Base-by-base conservation (phyloP, 805 yeast genomes). In the Zygosaccharomyces bailii region DNA sequence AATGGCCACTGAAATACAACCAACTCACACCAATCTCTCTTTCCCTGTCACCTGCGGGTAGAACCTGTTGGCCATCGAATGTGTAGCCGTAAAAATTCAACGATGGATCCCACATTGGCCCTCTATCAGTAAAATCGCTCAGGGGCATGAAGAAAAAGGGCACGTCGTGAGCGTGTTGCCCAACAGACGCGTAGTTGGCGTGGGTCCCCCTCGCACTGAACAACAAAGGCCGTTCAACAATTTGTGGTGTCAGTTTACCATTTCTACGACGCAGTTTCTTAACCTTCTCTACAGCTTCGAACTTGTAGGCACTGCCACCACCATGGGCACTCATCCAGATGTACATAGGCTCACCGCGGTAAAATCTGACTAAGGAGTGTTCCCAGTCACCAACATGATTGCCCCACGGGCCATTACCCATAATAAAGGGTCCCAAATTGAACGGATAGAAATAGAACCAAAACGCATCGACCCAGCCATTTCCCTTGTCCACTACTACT, bases 361-460 rank as follows among this genome's bases (percentile, higher is more conserved):
- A 78, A 60, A 87, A 91, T 19, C 99, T 72, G 10, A 89, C 91
- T 27, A 91, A 67, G 1, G 95, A 80, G 63, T 91, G 99, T 56
- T 91, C 99, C 99, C 99, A 91, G 68, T 91, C 99, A 5, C 98
- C 99, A 25, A 93, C 80, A 60, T 91, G 99, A 61, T 91, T 86
- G 0, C 99, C 99, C 70, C 84, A 93, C 0, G 99, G 99, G 0
- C 99, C 99, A 29, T 78, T 76, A 2, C 98, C 98, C 97, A 91
- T 89, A 7, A 91, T 97, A 67, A 82, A 91, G 0, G 99, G 97
- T 0, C 99, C 99, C 52, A 86, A 70, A 61, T 91, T 91, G 70
- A 91, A 91, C 1, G 96, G 84, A 61, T 93, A 91, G 60, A 91
- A 91, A 60, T 87, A 90, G 63, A 91, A 93, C 97, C 98, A 91